Base-by-base conservation (phyloP, 345 rosid genomes). In the Microthlaspi erraticum region DNA sequence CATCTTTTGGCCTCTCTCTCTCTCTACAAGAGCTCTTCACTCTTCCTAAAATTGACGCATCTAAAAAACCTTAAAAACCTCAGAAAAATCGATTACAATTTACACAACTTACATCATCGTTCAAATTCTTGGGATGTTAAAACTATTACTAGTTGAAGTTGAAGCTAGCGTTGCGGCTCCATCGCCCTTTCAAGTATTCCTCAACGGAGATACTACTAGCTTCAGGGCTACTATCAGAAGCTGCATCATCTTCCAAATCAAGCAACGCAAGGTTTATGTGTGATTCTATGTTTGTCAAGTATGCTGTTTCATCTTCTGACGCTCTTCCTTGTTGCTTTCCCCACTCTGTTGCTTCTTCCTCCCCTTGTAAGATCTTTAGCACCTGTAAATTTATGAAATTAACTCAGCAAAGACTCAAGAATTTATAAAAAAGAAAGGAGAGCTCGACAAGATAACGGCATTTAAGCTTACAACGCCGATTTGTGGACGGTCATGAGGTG, bases 231-330 rank as follows among this genome's bases (percentile, higher is more conserved):
- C 91, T 87, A 32, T 61, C 59, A 1, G 96, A 88, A 61, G 79
- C 58, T 26, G 86, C 82, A 72, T 91, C 93, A 43, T 87, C 96
- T 29, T 87, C 97, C 78, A 90, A 45, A 73, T 88, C 98, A 44
- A 87, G 83, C 39, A 95, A 71, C 10, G 96, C 97, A 33, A 90
- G 85, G 77, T 86, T 92, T 46, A 92, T 90, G 81, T 92, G 96
- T 34, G 92, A 87, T 53, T 88, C 85, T 29, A 95, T 84, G 59
- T 81, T 82, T 6, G 77, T 76, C 17, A 92, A 85, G 64, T 76
- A 76, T 11, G 81, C 59, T 57, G 82, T 83, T 34, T 69, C 92
- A 1, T 87, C 92, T 73, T 86, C 83, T 10, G 90, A 75, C 42
- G 75, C 70, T 55, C 31, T 79, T 14, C 86, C 82, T 81, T 88